A percentile compares a stretch with the other conserved stretches of the same genome.
These are phyloP conservation scores for Calendula officinalis DNA, from an alignment of 129 eudicot species.

Conservation along the genomic window DNA sequence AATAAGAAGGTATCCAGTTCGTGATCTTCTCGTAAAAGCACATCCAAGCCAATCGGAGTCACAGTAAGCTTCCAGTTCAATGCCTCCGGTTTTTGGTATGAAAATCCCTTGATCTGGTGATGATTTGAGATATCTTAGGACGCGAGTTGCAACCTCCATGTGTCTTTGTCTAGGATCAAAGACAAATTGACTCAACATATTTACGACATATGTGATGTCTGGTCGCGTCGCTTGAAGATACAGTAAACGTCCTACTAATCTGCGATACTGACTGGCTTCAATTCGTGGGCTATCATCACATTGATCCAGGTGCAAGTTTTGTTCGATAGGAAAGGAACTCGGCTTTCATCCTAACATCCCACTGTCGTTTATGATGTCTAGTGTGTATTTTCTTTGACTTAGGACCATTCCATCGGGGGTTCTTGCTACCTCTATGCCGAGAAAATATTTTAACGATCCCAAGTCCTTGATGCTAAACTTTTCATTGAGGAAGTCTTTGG, in stretches of 20 bases:
- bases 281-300: not conserved
- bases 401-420: not conserved
- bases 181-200: not conserved
- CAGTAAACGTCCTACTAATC: not conserved
- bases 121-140: not conserved
- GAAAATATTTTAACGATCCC: conserved; percentile 2
- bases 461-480: not conserved
- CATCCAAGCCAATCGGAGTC: conserved; percentile 24
- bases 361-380: not conserved
- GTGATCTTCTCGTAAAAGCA: not conserved
- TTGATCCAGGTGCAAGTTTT: not conserved
- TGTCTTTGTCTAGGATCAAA: not conserved
- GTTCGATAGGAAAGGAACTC: not conserved
- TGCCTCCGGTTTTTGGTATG: not conserved
- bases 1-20: not conserved
- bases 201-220: not conserved
- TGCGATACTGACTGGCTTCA: not conserved
- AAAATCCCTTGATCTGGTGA: not conserved
- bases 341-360: not conserved
- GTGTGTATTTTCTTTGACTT: conserved; percentile 6
- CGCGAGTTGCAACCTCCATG: not conserved
- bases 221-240: not conserved
- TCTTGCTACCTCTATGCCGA: not conserved
- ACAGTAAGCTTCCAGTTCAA: not conserved
- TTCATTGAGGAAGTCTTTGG: not conserved